phyloP scores from a whole-genome alignment of 2,329 filamentous ascomycete species.

The Neonectria faginata region DNA sequence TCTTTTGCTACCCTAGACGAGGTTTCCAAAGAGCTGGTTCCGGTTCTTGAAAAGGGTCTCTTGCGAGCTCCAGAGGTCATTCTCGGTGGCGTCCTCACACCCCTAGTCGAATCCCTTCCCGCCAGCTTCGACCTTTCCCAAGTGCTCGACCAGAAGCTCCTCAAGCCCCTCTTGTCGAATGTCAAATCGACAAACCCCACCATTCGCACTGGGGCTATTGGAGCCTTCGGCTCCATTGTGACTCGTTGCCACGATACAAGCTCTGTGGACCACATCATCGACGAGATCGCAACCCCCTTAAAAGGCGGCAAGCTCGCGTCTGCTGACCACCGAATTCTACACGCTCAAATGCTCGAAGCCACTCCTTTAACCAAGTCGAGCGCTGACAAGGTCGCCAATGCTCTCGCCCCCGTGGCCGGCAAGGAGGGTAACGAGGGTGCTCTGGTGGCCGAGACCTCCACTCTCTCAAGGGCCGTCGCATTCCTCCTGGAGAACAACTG shows the following conservation, averaged over 20 bases:
- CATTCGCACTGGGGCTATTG: slow-evolving; percentile 81
- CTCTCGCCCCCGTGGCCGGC: slow-evolving; percentile 74
- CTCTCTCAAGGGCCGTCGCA: slow-evolving; percentile 74
- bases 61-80: slow-evolving; percentile 91
- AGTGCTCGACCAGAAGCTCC: slow-evolving; percentile 75
- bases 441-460: slow-evolving; percentile 78
- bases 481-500: slow-evolving; percentile 71
- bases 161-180: slow-evolving; percentile 90
- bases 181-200: slow-evolving; percentile 87
- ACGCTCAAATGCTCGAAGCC: slow-evolving; percentile 82
- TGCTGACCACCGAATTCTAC: slow-evolving; percentile 84
- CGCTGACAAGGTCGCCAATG: slow-evolving; percentile 74
- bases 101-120: slow-evolving; percentile 78
- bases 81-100: slow-evolving; percentile 80
- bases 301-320: slow-evolving; percentile 86
- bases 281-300: slow-evolving; percentile 82
- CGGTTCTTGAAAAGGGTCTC: slow-evolving; percentile 87
- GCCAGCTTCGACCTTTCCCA: slow-evolving; percentile 80
- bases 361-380: slow-evolving; percentile 71
- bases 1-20: slow-evolving; percentile 81
- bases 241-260: slow-evolving; percentile 67
- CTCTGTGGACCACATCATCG: slow-evolving; percentile 74
- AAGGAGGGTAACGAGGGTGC: slow-evolving; percentile 94
- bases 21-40: slow-evolving; percentile 79
- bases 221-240: slow-evolving; percentile 79